Conservation (phyloP, 2,329 filamentous ascomycete species). For the Cladophialophora yegresii region DNA sequence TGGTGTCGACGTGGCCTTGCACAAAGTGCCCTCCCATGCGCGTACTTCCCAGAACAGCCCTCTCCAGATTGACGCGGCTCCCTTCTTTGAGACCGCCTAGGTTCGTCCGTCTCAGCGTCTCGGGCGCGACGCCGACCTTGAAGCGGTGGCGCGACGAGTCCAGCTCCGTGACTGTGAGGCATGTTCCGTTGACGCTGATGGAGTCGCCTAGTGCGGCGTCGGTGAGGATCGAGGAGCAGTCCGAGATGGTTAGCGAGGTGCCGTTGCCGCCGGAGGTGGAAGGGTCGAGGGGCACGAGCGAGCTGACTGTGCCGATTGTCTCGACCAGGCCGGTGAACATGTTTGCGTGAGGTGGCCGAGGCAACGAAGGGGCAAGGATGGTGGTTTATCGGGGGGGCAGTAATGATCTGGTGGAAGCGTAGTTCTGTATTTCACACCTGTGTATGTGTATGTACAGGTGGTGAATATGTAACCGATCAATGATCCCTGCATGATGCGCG, state of each 20-base stretch:
- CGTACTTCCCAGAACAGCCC: constrained; percentile 84
- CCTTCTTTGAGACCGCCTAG: constrained; percentile 70
- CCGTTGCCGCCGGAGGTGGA: constrained; percentile 71
- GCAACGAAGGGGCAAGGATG: too few relatives aligned
- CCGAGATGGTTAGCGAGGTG: constrained; percentile 83
- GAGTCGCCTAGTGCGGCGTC: constrained; percentile 89
- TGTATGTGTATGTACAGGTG: too few relatives aligned
- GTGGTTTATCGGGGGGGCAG: too few relatives aligned
- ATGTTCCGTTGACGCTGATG: constrained; percentile 93
- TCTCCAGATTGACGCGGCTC: constrained; percentile 85
- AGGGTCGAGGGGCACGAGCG: constrained; percentile 76
- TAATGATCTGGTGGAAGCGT: not conserved
- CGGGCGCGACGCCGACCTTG: constrained; percentile 90
- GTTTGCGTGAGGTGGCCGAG: constrained; percentile 31
- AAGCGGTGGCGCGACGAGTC: constrained; percentile 55
- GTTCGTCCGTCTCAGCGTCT: constrained; percentile 94
- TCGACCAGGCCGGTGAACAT: constrained; percentile 99
- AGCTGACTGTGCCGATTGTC: constrained; percentile 83
- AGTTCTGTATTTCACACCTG: not conserved
- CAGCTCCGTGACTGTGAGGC: constrained; percentile 85
- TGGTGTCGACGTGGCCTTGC: constrained; percentile 94
- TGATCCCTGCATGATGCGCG: not conserved
- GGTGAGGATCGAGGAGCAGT: constrained; percentile 72
- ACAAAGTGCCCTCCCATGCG: constrained; percentile 99
- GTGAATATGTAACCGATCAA: too few relatives aligned